Evolutionary conservation across 345 rosid genomes (phyloP), one percentile per base, ranked within the genome.

Genomic region (Lenwebbia sp.): DNA sequence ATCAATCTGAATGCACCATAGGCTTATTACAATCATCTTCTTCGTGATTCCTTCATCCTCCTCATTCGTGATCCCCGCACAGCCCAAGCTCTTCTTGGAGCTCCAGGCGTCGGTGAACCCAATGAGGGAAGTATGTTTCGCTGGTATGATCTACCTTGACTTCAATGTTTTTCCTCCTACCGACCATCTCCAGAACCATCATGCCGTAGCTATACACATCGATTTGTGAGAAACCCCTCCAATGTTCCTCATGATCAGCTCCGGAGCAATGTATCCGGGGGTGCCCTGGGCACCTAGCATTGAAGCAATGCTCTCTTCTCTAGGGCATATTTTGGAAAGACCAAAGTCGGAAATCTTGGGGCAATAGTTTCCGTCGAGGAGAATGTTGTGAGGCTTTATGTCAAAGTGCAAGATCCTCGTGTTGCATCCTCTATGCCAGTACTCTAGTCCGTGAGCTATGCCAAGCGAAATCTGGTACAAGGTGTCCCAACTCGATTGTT

Each of bases 281-380:
- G 91, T 91, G 9, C 92, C 92, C 62, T 88, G 28, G 2, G 74
- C 86, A 0, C 85, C 88, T 52, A 84, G 0, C 90, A 88, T 52
- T 1, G 92, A 90, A 26, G 91, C 55, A 5, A 57, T 47, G 37
- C 91, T 92, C 33, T 88, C 93, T 7, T 87, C 89, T 10, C 60
- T 82, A 1, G 83, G 85, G 60, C 91, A 89, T 4, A 88, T 84
- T 86, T 91, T 92, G 6, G 94, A 89, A 2, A 94, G 91, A 11
- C 93, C 92, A 1, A 92, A 94, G 60, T 94, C 91, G 0, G 90
- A 90, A 14, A 92, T 92, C 60, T 92, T 92, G 0, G 94, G 92
- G 30, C 87, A 83, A 30, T 90, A 91, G 0, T 91, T 86, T 84
- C 86, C 78, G 1, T 92, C 92, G 10, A 92, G 83, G 81, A 92